A percentile compares a stretch with the other conserved stretches of the same genome.
These are phyloP conservation scores for Apiotrichum brassicae DNA, from an alignment of 1,284 basidiomycete species.

Conservation along the genomic window DNA sequence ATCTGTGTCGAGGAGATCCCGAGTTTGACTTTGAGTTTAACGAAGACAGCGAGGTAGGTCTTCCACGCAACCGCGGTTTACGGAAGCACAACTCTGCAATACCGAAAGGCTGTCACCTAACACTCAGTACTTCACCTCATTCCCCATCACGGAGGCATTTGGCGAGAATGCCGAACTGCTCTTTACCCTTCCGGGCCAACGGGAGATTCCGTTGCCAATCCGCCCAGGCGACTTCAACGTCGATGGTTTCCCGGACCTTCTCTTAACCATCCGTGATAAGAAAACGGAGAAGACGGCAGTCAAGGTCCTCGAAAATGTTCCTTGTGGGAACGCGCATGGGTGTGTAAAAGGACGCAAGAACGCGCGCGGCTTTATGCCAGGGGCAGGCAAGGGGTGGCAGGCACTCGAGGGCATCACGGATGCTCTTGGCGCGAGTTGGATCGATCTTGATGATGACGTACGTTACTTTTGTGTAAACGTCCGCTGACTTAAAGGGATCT, in stretches of 20 bases:
- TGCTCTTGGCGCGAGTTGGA: conserved; percentile 69
- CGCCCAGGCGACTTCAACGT: conserved; percentile 85
- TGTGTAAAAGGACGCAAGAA: conserved; percentile 20
- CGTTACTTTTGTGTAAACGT: conserved; percentile 32
- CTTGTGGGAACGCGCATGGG: conserved; percentile 53
- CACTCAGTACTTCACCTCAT: conserved; percentile 58
- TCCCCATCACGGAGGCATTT: conserved; percentile 62
- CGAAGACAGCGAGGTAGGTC: conserved; percentile 56
- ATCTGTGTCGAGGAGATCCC: conserved; percentile 74
- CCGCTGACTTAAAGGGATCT: conserved; percentile 59
- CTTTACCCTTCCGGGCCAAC: conserved; percentile 52
- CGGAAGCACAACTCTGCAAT: no score
- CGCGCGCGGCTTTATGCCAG: conserved; percentile 59
- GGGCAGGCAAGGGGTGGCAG: conserved; percentile 57
- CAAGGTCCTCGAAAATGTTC: conserved; percentile 64
- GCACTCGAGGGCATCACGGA: conserved; percentile 65
- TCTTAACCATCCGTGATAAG: conserved; percentile 55
- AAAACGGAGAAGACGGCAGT: conserved; percentile 45
- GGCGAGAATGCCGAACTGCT: conserved; percentile 53
- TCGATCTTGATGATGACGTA: conserved; percentile 96
- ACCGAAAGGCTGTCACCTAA: neutral
- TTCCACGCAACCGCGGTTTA: no score
- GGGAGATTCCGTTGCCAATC: conserved; percentile 64
- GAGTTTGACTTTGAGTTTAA: conserved; percentile 71
- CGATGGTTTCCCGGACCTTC: conserved; percentile 89